Percentiles rank a stretch among this genome's conserved stretches.
Conservation (phyloP, 2,329 filamentous ascomycete genomes). For the Exophiala calicioides region DNA sequence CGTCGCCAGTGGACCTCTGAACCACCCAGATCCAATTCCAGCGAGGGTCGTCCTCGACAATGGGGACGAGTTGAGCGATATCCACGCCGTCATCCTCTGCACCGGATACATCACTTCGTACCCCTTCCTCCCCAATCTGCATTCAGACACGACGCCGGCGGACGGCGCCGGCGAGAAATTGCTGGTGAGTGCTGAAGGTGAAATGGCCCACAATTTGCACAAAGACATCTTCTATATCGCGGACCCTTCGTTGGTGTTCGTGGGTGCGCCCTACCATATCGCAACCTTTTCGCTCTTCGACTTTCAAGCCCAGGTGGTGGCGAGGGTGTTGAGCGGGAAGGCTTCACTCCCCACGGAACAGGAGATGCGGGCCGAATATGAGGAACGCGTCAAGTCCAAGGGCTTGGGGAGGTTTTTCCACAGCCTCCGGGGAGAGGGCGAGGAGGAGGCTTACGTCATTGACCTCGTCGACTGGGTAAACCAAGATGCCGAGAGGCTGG, state of each 20-base stretch:
- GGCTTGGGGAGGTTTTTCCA: conserved; percentile 41
- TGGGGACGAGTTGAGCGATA: conserved; percentile 53
- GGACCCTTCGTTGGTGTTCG: conserved; percentile 63
- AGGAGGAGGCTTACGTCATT: conserved; percentile 39
- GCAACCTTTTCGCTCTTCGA: conserved; percentile 71
- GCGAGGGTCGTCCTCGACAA: conserved; percentile 55
- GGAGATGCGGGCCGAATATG: conserved; percentile 41
- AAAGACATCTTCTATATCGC: conserved; percentile 72
- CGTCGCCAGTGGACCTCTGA: conserved; percentile 9
- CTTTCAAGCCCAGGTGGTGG: conserved; percentile 65
- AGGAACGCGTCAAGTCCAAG: conserved; percentile 29
- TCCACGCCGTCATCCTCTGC: conserved; percentile 64
- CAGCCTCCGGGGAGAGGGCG: conserved; percentile 36
- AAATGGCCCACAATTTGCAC: conserved; percentile 66
- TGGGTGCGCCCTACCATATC: conserved; percentile 66
- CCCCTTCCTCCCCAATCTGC: conserved; percentile 61
- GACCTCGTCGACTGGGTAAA: conserved; percentile 42
- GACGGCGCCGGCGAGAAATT: conserved; percentile 54
- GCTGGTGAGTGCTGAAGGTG: conserved; percentile 62
- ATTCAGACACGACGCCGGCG: conserved; percentile 46
- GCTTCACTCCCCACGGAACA: conserved; percentile 49
- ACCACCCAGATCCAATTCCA: conserved; percentile 47
- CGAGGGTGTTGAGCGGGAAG: conserved; percentile 57
- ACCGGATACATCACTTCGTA: conserved; percentile 70
- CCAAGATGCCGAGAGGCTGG: conserved; percentile 11